Base-by-base conservation (phyloP, 306 rosid genomes). In the Hippophae tibetana region DNA sequence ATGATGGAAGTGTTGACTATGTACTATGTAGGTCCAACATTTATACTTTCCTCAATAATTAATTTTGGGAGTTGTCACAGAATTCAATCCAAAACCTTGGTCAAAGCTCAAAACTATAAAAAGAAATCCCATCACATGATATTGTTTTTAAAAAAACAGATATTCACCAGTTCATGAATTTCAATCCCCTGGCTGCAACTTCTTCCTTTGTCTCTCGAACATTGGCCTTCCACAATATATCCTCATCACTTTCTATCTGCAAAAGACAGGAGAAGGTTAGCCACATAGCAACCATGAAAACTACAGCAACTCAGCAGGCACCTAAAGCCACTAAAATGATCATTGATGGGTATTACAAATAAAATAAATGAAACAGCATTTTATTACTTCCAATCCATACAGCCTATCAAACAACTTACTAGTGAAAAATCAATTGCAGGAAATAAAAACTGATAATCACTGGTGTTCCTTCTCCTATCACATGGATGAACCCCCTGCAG, bases 161-260 rank as follows among this genome's bases (percentile, higher is more conserved):
- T 51, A 78, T 23, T 78, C 58, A 89, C 96, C 96, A 89, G 69
- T 83, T 85, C 69, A 89, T 13, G 79, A 89, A 89, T 69, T 89
- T 58, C 73, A 77, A 44, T 59, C 96, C 96, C 75, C 96, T 75
- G 11, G 79, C 81, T 64, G 82, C 82, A 54, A 89, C 81, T 61
- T 89, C 96, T 65, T 85, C 96, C 64, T 75, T 89, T 54, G 88
- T 83, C 85, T 89, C 96, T 80, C 96, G 75, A 48, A 83, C 81
- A 67, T 78, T 45, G 40, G 84, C 81, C 85, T 79, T 81, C 96
- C 96, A 85, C 75, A 78, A 62, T 50, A 50, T 65, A 79, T 89
- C 96, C 69, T 89, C 90, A 18, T 89, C 80, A 43, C 78, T 83
- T 68, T 85, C 94, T 75, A 89, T 73, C 96, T 89, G 88, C 70